Percentiles rank a stretch among this genome's conserved stretches.
Evolutionary conservation across 495 filamentous ascomycete species (phyloP).

Genomic region (Sordaria brevicollis): DNA sequence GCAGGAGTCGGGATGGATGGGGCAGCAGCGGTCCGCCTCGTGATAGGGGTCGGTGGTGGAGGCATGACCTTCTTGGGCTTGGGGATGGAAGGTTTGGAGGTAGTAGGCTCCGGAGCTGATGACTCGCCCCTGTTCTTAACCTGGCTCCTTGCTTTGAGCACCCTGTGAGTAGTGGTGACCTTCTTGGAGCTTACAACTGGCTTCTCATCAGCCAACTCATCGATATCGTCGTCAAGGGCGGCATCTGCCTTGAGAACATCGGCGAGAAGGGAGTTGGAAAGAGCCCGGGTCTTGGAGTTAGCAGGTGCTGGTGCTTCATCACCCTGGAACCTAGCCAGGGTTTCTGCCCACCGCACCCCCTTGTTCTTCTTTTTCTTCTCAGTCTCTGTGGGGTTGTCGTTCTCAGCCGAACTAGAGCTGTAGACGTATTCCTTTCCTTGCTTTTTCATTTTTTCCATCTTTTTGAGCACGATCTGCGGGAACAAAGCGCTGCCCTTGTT

Average conservation of each 20-base stretch:
- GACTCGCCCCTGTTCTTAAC: background rate
- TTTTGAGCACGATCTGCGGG: constrained; percentile 19
- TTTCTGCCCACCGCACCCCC: constrained; percentile 20
- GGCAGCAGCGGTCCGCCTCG: background rate
- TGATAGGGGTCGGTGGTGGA: background rate
- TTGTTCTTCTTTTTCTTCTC: constrained; percentile 11
- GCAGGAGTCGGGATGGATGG: background rate
- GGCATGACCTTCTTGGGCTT: background rate
- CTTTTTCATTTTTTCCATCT: constrained; percentile 22
- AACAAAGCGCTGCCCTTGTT: constrained; percentile 37
- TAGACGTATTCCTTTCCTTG: constrained; percentile 1
- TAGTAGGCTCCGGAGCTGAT: background rate
- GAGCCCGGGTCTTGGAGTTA: background rate
- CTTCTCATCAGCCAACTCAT: constrained; percentile 2
- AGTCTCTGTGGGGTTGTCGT: background rate
- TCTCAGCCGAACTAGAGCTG: background rate
- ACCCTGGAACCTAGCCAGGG: constrained; percentile 17
- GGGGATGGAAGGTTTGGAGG: background rate
- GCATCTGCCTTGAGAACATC: constrained; percentile 7
- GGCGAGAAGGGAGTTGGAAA: constrained; percentile 9
- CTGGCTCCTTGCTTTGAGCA: background rate
- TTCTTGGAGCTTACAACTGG: background rate
- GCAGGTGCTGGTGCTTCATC: background rate
- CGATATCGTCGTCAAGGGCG: constrained; percentile 2
- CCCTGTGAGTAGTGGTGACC: background rate